A percentile compares a stretch with the other conserved stretches of the same genome.
Conservation (phyloP, 2,329 filamentous ascomycete species). For the Albophoma yamanashiensis region DNA sequence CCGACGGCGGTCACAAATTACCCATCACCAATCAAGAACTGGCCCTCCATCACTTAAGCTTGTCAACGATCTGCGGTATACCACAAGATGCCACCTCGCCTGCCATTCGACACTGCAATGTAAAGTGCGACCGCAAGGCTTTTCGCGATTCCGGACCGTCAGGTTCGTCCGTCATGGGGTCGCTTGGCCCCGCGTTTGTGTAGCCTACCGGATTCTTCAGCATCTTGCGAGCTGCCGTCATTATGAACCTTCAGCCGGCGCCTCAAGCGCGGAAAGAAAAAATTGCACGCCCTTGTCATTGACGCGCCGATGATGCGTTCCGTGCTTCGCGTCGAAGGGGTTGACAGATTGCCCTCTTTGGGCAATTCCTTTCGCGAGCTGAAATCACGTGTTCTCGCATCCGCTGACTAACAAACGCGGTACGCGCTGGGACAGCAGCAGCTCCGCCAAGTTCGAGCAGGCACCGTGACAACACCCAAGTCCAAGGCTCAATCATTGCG, state of each 20-base stretch:
- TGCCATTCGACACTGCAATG: not conserved
- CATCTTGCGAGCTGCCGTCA: not conserved
- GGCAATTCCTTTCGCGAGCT: not conserved
- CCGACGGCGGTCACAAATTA: not conserved
- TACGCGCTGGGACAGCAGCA: conserved; percentile 10
- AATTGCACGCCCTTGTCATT: not conserved
- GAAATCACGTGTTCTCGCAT: conserved; percentile 10
- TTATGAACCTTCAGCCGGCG: not conserved
- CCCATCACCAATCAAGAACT: not conserved
- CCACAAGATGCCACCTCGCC: not conserved
- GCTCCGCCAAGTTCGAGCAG: not conserved
- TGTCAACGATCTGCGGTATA: not conserved
- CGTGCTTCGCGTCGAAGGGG: not conserved
- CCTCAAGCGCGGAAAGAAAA: not conserved
- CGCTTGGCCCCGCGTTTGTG: not conserved
- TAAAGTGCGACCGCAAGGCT: not conserved
- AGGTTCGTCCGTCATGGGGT: not conserved
- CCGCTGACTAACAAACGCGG: conserved; percentile 23
- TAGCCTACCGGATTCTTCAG: not conserved
- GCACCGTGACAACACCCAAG: not conserved
- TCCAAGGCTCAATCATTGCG: not conserved
- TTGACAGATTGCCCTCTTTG: not conserved
- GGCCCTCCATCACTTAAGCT: not conserved
- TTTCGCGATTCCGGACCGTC: no score
- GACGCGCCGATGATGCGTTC: not conserved